Base-by-base conservation (phyloP, 345 rosid genomes). In the Ceriops zippeliana region DNA sequence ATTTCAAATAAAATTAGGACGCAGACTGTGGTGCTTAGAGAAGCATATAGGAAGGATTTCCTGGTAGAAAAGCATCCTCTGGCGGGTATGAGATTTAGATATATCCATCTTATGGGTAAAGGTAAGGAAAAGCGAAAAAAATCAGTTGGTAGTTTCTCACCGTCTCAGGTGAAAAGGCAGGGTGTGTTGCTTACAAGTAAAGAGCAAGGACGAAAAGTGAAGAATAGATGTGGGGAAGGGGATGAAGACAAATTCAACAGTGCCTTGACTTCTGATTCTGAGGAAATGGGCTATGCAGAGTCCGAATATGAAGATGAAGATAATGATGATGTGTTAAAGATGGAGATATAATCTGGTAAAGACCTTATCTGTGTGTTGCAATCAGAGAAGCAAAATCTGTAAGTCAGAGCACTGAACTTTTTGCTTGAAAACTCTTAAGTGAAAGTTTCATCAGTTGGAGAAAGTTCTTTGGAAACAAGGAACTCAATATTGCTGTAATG, bases 31-130 rank as follows among this genome's bases (percentile, higher is more conserved):
- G 88, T 93, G 61, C 82, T 93, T 22, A 79, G 90, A 66, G 97
- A 93, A 80, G 93, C 83, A 16, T 89, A 87, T 71, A 82, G 80
- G 73, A 90, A 90, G 79, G 83, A 75, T 72, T 84, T 87, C 67
- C 81, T 93, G 79, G 52, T 85, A 47, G 84, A 75, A 80, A 87
- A 70, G 76, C 96, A 93, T 79, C 90, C 87, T 0, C 71, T 90
- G 80, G 84, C 87, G 86, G 98, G 93, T 22, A 93, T 93, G 85
- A 76, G 98, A 72, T 85, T 83, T 79, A 79, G 86, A 75, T 89
- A 90, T 70, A 77, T 87, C 61, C 78, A 82, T 78, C 90, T 90
- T 60, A 89, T 89, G 97, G 82, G 83, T 72, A 80, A 81, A 54
- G 59, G 31, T 42, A 54, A 34, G 35, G 57, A 60, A 32, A 70